Conservation (phyloP, 2,329 filamentous ascomycete species). For the Acephala macrosclerotiorum region DNA sequence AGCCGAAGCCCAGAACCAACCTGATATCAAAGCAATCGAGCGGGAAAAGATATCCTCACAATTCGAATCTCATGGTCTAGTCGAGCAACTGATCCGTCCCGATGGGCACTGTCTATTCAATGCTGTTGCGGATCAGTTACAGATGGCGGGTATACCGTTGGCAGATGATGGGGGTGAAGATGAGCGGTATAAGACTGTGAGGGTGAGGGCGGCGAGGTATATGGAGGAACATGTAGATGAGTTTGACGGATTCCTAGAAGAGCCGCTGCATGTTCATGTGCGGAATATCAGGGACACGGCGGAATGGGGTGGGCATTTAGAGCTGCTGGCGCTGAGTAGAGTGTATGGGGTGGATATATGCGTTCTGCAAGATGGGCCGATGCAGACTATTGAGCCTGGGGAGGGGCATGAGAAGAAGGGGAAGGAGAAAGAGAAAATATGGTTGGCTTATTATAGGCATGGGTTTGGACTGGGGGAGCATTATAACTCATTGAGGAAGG, state of each 20-base stretch:
- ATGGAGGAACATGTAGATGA: slow-evolving; percentile 78
- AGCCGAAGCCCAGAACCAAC: slow-evolving; percentile 76
- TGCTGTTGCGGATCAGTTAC: slow-evolving; percentile 85
- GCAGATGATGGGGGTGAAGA: slow-evolving; percentile 41
- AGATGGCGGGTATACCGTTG: slow-evolving; percentile 56
- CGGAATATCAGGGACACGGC: slow-evolving; percentile 83
- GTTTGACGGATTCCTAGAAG: slow-evolving; percentile 87
- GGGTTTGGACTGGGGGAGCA: slow-evolving; percentile 95
- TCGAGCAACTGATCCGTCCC: slow-evolving; percentile 81
- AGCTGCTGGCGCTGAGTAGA: slow-evolving; percentile 84
- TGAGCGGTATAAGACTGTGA: slow-evolving; percentile 69
- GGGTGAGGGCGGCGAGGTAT: slow-evolving; percentile 77
- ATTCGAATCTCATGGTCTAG: slow-evolving; percentile 69
- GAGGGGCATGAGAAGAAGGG: slow-evolving; percentile 48
- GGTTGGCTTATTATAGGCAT: slow-evolving; percentile 95
- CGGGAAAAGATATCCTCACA: slow-evolving; percentile 72
- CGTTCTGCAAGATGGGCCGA: slow-evolving; percentile 84
- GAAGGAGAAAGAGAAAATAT: slow-evolving; percentile 63
- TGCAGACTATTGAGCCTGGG: slow-evolving; percentile 74
- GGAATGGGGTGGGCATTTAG: slow-evolving; percentile 95
- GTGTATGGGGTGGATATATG: slow-evolving; percentile 82
- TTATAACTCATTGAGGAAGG: slow-evolving; percentile 83
- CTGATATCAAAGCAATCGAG: slow-evolving; percentile 76
- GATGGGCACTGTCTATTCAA: slow-evolving; percentile 97
- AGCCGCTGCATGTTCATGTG: slow-evolving; percentile 76